Percentiles rank a stretch among this genome's conserved stretches.
phyloP scores from a whole-genome alignment of 768 basidiomycete genomes.

The Tephrocybe rancida region DNA sequence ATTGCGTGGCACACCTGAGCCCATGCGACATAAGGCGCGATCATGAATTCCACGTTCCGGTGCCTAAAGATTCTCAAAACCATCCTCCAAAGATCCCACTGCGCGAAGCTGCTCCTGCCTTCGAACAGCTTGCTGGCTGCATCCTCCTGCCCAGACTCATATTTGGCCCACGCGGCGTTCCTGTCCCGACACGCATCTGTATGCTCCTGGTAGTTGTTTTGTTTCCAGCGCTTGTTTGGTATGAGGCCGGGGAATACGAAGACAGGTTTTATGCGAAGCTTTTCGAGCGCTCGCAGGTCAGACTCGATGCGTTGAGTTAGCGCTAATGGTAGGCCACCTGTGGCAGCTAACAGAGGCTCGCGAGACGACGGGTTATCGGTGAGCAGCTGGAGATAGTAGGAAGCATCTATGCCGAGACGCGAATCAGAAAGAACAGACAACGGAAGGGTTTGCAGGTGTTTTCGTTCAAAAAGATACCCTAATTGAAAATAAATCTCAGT shows the following conservation, averaged over 20 bases:
- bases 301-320: conserved; percentile 87
- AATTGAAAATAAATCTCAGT: conserved; percentile 18
- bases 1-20: conserved; percentile 71
- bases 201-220: conserved; percentile 56
- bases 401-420: conserved; percentile 95
- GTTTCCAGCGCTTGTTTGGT: conserved; percentile 75
- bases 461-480: conserved; percentile 89
- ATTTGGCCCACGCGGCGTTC: conserved; percentile 89
- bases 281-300: conserved; percentile 90
- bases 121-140: conserved; percentile 86
- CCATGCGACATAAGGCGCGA: conserved; percentile 95
- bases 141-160: conserved; percentile 91
- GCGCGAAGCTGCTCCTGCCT: conserved; percentile 65
- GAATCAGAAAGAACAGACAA: conserved; percentile 85
- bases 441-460: conserved; percentile 82
- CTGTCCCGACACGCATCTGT: conserved; percentile 75
- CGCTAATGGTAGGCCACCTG: conserved; percentile 91
- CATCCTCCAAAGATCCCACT: conserved; percentile 95
- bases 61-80: conserved; percentile 92
- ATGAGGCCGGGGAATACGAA: conserved; percentile 94
- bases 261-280: conserved; percentile 94
- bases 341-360: conserved; percentile 92
- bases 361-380: conserved; percentile 75
- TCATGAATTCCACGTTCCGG: conserved; percentile 92
- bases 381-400: conserved; percentile 82